These are phyloP conservation scores for Phtheirospermum japonicum DNA, from an alignment of 257 asterid genomes.

Conservation along the genomic window DNA sequence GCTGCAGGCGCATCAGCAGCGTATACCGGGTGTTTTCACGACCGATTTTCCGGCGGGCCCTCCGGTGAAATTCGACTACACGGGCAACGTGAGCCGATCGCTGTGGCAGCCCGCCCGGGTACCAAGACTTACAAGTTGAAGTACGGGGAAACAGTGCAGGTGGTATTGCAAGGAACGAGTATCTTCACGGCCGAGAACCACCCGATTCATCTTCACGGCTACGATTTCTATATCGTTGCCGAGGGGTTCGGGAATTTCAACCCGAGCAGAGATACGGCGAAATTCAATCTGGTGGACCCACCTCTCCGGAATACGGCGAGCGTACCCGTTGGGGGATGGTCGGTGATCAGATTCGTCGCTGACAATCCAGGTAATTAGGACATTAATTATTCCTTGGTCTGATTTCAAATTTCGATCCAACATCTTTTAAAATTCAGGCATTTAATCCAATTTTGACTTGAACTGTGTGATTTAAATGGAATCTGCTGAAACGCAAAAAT, in stretches of 20 bases:
- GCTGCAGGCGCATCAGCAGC: conserved; percentile 73
- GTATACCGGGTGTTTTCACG: conserved; percentile 78
- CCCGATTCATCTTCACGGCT: conserved; percentile 94
- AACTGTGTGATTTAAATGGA: too few species aligned
- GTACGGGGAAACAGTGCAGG: conserved; percentile 67
- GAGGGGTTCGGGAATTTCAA: conserved; percentile 92
- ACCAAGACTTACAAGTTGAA: conserved; percentile 63
- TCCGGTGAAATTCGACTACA: conserved; percentile 62
- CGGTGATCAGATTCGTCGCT: too few species aligned
- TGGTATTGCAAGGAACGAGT: conserved; percentile 85
- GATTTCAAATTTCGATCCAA: too few species aligned
- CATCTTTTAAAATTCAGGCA: too few species aligned
- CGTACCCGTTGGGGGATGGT: conserved; percentile 87
- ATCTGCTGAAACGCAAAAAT: too few species aligned
- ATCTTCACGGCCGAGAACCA: conserved; percentile 79
- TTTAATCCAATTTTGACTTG: too few species aligned
- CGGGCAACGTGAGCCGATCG: conserved; percentile 80
- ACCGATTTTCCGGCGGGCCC: conserved; percentile 75
- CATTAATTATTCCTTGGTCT: too few species aligned
- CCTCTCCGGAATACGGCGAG: conserved; percentile 78
- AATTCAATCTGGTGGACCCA: conserved; percentile 80
- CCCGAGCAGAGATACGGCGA: conserved; percentile 49
- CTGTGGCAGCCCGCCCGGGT: conserved; percentile 72
- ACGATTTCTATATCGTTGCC: conserved; percentile 72
- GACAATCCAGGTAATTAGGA: too few species aligned